These are phyloP conservation scores for Groenewaldozyma auringiensis DNA, from an alignment of 1,139 yeast species.

Conservation along the genomic window DNA sequence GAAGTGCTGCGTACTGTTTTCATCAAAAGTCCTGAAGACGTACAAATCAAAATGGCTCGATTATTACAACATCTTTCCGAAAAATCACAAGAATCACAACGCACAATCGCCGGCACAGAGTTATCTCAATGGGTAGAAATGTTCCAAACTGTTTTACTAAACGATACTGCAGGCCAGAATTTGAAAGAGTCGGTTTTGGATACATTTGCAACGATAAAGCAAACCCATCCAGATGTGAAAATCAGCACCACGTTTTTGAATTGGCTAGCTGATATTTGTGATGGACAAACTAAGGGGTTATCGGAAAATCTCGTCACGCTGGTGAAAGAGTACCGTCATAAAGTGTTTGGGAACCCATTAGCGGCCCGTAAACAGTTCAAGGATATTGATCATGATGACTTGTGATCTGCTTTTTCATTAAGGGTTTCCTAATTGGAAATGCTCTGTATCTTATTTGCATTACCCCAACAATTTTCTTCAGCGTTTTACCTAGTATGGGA, in stretches of 20 bases:
- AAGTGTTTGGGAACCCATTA: conserved; percentile 71
- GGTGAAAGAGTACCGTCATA: conserved; percentile 48
- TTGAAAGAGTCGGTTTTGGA: conserved; percentile 18
- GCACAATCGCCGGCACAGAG: conserved; percentile 14
- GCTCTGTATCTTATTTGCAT: too few species aligned
- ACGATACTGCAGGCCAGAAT: conserved; percentile 5
- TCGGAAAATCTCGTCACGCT: conserved; percentile 34
- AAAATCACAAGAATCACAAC: conserved; percentile 4
- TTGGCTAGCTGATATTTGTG: conserved; percentile 55
- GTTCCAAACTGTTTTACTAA: conserved; percentile 14
- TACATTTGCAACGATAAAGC: conserved; percentile 23
- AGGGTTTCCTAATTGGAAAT: too few species aligned
- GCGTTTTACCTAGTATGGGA: too few species aligned
- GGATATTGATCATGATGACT: conserved; percentile 29
- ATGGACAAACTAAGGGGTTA: conserved; percentile 16
- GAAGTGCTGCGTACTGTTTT: conserved; percentile 20
- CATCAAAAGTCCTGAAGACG: conserved; percentile 8
- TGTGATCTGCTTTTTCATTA: conserved; percentile 8
- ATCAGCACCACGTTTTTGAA: conserved; percentile 36
- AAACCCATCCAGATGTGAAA: conserved; percentile 12
- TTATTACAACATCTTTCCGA: conserved; percentile 8
- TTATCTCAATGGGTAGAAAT: conserved; percentile 16
- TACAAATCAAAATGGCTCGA: conserved; percentile 10
- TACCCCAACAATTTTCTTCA: too few species aligned
- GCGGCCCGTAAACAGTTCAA: conserved; percentile 51